phyloP scores from a whole-genome alignment of 2,329 filamentous ascomycete genomes.

The Talaromyces islandicus region DNA sequence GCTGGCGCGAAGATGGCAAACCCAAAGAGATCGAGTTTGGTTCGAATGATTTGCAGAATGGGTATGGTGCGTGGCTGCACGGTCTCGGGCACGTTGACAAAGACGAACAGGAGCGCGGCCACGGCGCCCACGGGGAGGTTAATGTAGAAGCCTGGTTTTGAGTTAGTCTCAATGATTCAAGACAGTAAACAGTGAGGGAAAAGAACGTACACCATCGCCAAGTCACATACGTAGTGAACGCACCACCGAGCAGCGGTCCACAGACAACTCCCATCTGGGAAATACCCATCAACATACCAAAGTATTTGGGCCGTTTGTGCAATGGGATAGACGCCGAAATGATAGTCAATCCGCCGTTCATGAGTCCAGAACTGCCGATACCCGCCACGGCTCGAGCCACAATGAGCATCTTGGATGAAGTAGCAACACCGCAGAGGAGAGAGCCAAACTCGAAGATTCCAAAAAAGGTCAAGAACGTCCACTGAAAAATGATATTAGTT shows the following conservation, averaged over 20 bases:
- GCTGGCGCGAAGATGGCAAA: constrained; percentile 10
- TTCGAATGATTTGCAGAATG: constrained; percentile 4
- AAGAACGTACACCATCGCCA: constrained; percentile 40
- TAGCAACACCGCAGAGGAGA: constrained; percentile 26
- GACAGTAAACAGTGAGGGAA: neutral
- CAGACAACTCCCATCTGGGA: constrained; percentile 21
- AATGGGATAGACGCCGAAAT: constrained; percentile 8
- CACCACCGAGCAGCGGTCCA: constrained; percentile 34
- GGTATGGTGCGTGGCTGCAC: constrained; percentile 5
- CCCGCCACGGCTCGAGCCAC: constrained; percentile 31
- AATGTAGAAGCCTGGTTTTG: constrained; percentile 22
- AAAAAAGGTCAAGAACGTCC: constrained; percentile 13
- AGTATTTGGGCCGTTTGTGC: constrained; percentile 10
- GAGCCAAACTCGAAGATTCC: constrained; percentile 34
- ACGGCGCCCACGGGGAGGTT: constrained; percentile 13
- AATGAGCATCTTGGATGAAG: constrained; percentile 27
- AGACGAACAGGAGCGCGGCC: constrained; percentile 10
- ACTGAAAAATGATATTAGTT: neutral
- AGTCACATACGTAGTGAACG: constrained; percentile 32
- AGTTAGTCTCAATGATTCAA: neutral
- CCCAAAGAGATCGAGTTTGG: constrained; percentile 10
- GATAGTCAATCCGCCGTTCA: constrained; percentile 18
- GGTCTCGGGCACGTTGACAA: constrained; percentile 5
- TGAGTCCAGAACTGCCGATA: constrained; percentile 24
- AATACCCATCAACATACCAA: constrained; percentile 10